Percentiles rank a stretch among this genome's conserved stretches.
Conservation (phyloP, 2,329 filamentous ascomycete genomes). For the Hymenoscyphus scutula region DNA sequence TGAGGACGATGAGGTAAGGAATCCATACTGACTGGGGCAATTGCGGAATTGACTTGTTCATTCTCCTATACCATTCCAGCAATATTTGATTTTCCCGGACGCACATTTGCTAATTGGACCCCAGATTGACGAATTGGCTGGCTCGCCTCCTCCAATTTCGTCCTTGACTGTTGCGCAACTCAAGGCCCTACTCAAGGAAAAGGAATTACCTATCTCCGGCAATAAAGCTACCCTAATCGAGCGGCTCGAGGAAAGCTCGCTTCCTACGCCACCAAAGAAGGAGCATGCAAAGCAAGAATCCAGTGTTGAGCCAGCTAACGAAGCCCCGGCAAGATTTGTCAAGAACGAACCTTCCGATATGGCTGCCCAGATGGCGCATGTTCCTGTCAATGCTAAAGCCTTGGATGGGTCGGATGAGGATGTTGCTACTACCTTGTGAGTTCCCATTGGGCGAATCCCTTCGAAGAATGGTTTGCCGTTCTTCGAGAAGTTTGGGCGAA, state of each 20-base stretch:
- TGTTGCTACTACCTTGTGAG: not conserved
- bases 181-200: not conserved
- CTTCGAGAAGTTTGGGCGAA: too few species aligned
- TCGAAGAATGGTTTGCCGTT: too few species aligned
- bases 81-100: too few species aligned
- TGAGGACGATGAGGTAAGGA: conserved; percentile 15
- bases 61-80: too few species aligned
- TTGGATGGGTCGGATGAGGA: not conserved
- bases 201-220: not conserved
- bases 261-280: conserved; percentile 25
- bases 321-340: conserved; percentile 13
- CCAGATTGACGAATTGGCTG: not conserved
- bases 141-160: not conserved
- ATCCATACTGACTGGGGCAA: not conserved
- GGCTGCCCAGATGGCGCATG: not conserved
- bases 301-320: conserved; percentile 10
- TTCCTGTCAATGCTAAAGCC: not conserved
- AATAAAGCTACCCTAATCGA: not conserved
- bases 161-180: not conserved
- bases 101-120: not conserved
- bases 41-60: too few species aligned
- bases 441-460: not conserved
- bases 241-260: not conserved
- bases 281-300: conserved; percentile 35
- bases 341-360: conserved; percentile 26